Conservation (phyloP, 2,329 filamentous ascomycete genomes). For the Paecilomyces dactylethromorphus region DNA sequence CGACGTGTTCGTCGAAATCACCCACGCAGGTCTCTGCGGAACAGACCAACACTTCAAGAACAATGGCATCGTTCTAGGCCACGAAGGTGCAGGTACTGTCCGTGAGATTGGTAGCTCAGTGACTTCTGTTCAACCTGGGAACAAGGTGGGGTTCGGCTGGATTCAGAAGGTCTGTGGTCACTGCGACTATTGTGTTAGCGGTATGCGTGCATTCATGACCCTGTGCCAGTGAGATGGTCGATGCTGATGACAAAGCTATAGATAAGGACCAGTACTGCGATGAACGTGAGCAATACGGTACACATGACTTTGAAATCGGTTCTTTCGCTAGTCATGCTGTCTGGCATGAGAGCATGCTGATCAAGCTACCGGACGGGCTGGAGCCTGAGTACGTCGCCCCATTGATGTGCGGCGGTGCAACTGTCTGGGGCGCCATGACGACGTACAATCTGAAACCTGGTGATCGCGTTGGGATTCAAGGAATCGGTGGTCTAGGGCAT, state of each 20-base stretch:
- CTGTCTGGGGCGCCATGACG: slow-evolving; percentile 51
- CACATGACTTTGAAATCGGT: slow-evolving; percentile 24
- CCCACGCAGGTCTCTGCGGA: slow-evolving; percentile 16
- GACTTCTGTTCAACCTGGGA: slow-evolving; percentile 40
- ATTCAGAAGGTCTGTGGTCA: slow-evolving; percentile 25
- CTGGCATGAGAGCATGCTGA: slow-evolving; percentile 28
- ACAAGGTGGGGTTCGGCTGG: slow-evolving; percentile 32
- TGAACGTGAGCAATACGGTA: slow-evolving; percentile 24
- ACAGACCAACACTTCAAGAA: slow-evolving; percentile 15
- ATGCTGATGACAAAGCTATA: neutral
- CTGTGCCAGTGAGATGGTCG: neutral
- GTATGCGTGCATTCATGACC: slow-evolving; percentile 6
- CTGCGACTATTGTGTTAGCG: slow-evolving; percentile 27
- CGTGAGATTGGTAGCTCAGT: slow-evolving; percentile 42
- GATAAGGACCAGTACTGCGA: slow-evolving; percentile 27
- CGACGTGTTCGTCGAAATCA: slow-evolving; percentile 14
- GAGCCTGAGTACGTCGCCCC: slow-evolving; percentile 24
- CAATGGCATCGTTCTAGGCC: slow-evolving; percentile 36
- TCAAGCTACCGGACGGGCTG: slow-evolving; percentile 30
- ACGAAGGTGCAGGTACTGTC: slow-evolving; percentile 50
- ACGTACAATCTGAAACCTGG: slow-evolving; percentile 57
- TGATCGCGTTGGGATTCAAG: slow-evolving; percentile 62
- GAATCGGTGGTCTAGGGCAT: slow-evolving; percentile 66
- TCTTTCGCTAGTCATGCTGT: slow-evolving; percentile 24
- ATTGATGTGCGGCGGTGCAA: slow-evolving; percentile 33